Evolutionary conservation across 768 basidiomycete species (phyloP).

Genomic region (Amanita exitialis): DNA sequence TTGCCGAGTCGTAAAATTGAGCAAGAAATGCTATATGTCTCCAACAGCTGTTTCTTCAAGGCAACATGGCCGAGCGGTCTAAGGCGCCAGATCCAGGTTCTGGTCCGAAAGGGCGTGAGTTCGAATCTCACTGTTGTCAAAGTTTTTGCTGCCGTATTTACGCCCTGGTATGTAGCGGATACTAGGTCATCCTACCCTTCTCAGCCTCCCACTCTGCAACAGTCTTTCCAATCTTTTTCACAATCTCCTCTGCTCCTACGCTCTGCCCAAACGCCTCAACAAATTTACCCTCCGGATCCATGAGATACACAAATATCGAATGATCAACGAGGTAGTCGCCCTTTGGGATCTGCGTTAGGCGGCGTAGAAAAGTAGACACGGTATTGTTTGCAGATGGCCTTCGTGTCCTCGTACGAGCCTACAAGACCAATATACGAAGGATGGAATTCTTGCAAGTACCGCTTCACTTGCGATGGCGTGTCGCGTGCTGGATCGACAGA

Average conservation of each 20-base stretch:
- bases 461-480: constrained; percentile 44
- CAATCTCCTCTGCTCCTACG: constrained; percentile 57
- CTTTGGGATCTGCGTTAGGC: constrained; percentile 69
- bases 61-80: constrained; percentile 47
- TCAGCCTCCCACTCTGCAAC: constrained; percentile 32
- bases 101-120: constrained; percentile 28
- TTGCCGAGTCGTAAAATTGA: too few species aligned
- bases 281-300: constrained; percentile 92
- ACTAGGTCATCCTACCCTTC: constrained; percentile 14
- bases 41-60: too few species aligned
- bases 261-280: constrained; percentile 95
- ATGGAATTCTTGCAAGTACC: constrained; percentile 81
- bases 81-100: constrained; percentile 49
- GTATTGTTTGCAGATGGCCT: constrained; percentile 87
- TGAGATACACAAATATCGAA: constrained; percentile 95
- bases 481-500: constrained; percentile 96
- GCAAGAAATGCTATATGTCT: too few species aligned
- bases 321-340: constrained; percentile 98
- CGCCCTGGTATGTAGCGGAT: too few species aligned
- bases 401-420: constrained; percentile 74
- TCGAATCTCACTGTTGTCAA: constrained; percentile 26
- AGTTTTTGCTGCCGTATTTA: not conserved
- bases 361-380: constrained; percentile 98
- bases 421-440: constrained; percentile 81
- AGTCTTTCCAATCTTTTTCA: constrained; percentile 45